Percentiles rank a stretch among this genome's conserved stretches.
phyloP scores from a whole-genome alignment of 768 basidiomycete genomes.

The Mycena crocata region DNA sequence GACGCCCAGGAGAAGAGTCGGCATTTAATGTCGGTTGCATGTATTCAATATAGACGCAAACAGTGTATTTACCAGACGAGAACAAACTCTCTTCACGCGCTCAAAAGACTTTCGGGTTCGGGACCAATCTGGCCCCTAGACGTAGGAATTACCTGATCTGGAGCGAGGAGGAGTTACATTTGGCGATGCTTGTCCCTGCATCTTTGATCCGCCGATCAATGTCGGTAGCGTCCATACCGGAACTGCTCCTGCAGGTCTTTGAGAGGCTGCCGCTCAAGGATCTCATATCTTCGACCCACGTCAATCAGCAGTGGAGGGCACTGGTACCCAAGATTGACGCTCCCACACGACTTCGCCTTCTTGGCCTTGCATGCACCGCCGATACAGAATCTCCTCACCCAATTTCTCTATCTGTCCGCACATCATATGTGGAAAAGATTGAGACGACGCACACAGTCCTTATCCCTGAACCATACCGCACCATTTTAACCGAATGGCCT shows the following conservation, averaged over 20 bases:
- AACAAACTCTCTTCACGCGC: too few relatives aligned
- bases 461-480: constrained; percentile 26
- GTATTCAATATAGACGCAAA: not conserved
- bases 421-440: constrained; percentile 10
- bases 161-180: not conserved
- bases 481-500: constrained; percentile 26
- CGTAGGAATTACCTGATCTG: not conserved
- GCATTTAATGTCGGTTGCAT: constrained; percentile 60
- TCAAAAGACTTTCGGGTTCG: too few relatives aligned
- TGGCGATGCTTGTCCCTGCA: not conserved
- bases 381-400: not conserved
- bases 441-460: not conserved
- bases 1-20: constrained; percentile 80
- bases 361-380: constrained; percentile 7
- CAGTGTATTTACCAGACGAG: too few relatives aligned
- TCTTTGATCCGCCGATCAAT: too few relatives aligned
- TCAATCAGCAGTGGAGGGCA: constrained; percentile 19
- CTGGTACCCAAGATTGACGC: constrained; percentile 21
- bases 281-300: constrained; percentile 22
- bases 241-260: constrained; percentile 20
- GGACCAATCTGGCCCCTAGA: too few relatives aligned
- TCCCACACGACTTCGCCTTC: constrained; percentile 19
- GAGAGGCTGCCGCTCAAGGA: constrained; percentile 14
- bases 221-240: not conserved
- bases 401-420: not conserved